A percentile compares a stretch with the other conserved stretches of the same genome.
Conservation (phyloP, 2,329 filamentous ascomycete genomes). For the Colletotrichum zoysiae region DNA sequence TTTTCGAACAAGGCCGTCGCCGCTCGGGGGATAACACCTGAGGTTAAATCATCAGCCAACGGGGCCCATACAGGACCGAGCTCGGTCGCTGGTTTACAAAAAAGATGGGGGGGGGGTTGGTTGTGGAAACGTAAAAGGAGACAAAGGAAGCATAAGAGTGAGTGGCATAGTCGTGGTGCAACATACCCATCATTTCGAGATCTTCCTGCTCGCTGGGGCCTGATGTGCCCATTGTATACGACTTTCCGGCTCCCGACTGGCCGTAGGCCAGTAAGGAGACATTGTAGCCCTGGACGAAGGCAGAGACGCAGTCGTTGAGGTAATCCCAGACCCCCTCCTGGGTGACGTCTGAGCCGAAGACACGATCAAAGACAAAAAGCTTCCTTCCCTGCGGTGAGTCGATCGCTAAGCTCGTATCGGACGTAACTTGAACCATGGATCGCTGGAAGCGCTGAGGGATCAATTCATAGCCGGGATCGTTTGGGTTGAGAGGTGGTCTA, state of each 20-base stretch:
- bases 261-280: slow-evolving; percentile 97
- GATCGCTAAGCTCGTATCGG: slow-evolving; percentile 85
- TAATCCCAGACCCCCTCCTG: slow-evolving; percentile 97
- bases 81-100: background rate
- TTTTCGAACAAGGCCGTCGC: slow-evolving; percentile 89
- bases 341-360: slow-evolving; percentile 85
- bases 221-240: slow-evolving; percentile 98
- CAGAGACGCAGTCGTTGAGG: slow-evolving; percentile 86
- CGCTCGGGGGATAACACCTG: slow-evolving; percentile 95
- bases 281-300: slow-evolving; percentile 97
- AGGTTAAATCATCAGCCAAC: slow-evolving; percentile 3
- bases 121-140: no score
- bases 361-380: slow-evolving; percentile 95
- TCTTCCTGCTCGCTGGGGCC: slow-evolving; percentile 83
- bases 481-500: slow-evolving; percentile 84
- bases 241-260: slow-evolving; percentile 97
- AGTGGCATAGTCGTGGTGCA: slow-evolving; percentile 14
- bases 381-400: slow-evolving; percentile 94
- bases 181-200: slow-evolving; percentile 81
- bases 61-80: background rate
- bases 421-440: slow-evolving; percentile 90
- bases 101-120: no score
- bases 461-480: slow-evolving; percentile 92
- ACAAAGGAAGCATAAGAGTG: background rate
- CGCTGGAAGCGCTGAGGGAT: slow-evolving; percentile 96